Percentiles rank a stretch among this genome's conserved stretches.
phyloP scores from a whole-genome alignment of 2,329 filamentous ascomycete species.

The Epichloe scottii region DNA sequence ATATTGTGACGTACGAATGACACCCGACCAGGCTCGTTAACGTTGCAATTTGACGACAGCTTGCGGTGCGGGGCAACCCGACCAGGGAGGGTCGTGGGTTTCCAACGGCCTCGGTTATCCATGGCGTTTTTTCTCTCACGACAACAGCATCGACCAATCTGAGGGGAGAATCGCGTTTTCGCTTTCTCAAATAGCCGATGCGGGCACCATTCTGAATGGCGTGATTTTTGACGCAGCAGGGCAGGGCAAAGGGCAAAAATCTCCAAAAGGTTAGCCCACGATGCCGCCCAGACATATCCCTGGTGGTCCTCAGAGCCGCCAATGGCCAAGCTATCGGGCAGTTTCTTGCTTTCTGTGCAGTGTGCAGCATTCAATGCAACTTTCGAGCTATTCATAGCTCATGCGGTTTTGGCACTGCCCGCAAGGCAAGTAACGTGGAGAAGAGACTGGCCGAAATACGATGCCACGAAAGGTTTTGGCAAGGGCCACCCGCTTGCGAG shows the following conservation, averaged over 20 bases:
- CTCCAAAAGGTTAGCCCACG: background rate
- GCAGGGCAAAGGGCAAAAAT: background rate
- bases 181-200: background rate
- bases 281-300: background rate
- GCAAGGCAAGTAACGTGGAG: background rate
- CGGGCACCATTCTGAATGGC: constrained; percentile 16
- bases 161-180: background rate
- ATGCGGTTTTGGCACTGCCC: background rate
- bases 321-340: constrained; percentile 1
- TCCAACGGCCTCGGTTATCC: background rate
- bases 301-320: background rate
- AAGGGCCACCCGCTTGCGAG: background rate
- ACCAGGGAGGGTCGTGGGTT: background rate
- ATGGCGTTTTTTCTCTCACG: background rate
- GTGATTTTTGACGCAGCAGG: constrained; percentile 7
- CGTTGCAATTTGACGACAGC: background rate
- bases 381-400: background rate
- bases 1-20: background rate
- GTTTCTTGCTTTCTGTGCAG: background rate
- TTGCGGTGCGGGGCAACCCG: constrained; percentile 1
- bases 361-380: background rate
- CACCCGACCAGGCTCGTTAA: background rate
- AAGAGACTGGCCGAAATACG: background rate
- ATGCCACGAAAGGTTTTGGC: background rate
- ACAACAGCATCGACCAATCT: background rate